Conservation (phyloP, 2,329 filamentous ascomycete species). For the Rhynchosporium secalis region DNA sequence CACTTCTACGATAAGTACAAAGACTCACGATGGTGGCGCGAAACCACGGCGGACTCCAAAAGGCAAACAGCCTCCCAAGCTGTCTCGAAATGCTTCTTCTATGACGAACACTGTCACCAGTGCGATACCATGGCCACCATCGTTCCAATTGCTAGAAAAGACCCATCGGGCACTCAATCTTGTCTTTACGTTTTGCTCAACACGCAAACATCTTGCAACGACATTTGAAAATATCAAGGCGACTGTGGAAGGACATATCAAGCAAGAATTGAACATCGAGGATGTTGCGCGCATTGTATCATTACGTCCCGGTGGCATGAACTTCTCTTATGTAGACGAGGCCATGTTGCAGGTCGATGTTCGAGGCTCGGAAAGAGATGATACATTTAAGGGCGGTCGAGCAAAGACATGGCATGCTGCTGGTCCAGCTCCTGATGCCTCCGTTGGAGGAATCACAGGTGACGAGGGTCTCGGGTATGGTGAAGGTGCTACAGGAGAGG, state of each 20-base stretch:
- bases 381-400: conserved; percentile 59
- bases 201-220: conserved; percentile 86
- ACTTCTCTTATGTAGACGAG: conserved; percentile 85
- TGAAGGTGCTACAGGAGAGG: conserved; percentile 41
- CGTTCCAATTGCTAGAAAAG: conserved; percentile 71
- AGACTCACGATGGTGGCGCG: conserved; percentile 53
- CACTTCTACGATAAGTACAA: conserved; percentile 53
- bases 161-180: conserved; percentile 85
- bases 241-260: conserved; percentile 81
- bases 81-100: conserved; percentile 32
- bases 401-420: conserved; percentile 52
- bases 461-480: conserved; percentile 44
- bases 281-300: conserved; percentile 83
- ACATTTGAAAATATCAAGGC: conserved; percentile 86
- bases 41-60: conserved; percentile 50
- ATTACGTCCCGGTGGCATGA: conserved; percentile 74
- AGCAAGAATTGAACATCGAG: conserved; percentile 66
- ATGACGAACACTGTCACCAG: conserved; percentile 32
- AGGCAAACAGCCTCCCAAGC: conserved; percentile 26
- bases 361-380: conserved; percentile 65
- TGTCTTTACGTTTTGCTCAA: conserved; percentile 92
- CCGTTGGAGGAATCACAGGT: conserved; percentile 57
- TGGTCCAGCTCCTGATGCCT: conserved; percentile 53
- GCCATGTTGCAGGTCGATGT: conserved; percentile 78
- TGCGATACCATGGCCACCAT: conserved; percentile 63